Evolutionary conservation across 176 grass and related monocot genomes (phyloP).

Genomic region (Guadua angustifolia): DNA sequence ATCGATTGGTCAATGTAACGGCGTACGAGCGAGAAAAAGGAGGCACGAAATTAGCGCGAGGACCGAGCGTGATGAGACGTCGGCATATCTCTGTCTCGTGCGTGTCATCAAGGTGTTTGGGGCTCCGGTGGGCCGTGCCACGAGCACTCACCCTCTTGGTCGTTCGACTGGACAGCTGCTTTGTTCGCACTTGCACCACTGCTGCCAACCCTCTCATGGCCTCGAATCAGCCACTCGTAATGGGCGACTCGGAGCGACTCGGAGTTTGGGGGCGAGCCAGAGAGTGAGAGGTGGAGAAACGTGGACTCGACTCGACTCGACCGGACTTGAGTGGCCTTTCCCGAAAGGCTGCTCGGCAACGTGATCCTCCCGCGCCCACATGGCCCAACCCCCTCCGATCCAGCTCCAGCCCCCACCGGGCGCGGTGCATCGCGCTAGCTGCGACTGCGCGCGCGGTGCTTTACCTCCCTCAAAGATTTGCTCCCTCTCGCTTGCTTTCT

Average conservation of each 20-base stretch:
- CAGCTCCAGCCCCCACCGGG: not conserved
- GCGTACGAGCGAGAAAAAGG: too few species aligned
- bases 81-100: constrained; percentile 7
- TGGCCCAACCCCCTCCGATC: not conserved
- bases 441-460: not conserved
- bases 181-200: not conserved
- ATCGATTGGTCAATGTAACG: not conserved
- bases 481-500: constrained; percentile 10
- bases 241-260: not conserved
- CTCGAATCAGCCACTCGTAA: constrained; percentile 6
- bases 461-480: constrained; percentile 39
- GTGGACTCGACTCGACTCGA: constrained; percentile 12
- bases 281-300: not conserved
- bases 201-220: not conserved
- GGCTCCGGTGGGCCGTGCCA: not conserved
- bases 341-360: constrained; percentile 46
- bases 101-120: constrained; percentile 31
- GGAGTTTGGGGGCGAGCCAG: not conserved
- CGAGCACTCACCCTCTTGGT: too few species aligned
- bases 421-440: not conserved
- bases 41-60: not conserved
- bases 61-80: constrained; percentile 18
- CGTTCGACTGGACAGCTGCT: constrained; percentile 15
- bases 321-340: constrained; percentile 55
- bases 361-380: constrained; percentile 22